Conservation (phyloP, 1,139 yeast species). For the Tardiomyces depauwii region DNA sequence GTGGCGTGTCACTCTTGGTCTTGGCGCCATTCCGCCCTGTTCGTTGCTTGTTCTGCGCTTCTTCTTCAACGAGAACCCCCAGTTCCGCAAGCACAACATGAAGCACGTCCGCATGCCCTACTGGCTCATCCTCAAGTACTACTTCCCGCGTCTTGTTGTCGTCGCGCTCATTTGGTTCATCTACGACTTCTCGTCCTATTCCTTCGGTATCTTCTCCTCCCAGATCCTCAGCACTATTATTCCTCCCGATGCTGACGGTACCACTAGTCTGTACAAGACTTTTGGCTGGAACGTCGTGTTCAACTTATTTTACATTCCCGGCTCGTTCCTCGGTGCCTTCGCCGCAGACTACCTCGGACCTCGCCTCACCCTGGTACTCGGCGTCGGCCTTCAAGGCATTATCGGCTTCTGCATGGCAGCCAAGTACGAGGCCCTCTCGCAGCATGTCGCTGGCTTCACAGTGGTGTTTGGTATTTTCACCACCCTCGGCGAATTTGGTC, state of each 20-base stretch:
- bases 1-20: conserved; percentile 86
- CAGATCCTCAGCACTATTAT: conserved; percentile 50
- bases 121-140: conserved; percentile 58
- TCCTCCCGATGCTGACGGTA: conserved; percentile 37
- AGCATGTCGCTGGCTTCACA: conserved; percentile 64
- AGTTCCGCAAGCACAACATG: conserved; percentile 61
- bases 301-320: conserved; percentile 82
- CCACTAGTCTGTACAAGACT: conserved; percentile 41
- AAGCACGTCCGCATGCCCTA: conserved; percentile 57
- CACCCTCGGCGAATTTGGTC: conserved; percentile 86
- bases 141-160: conserved; percentile 68
- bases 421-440: conserved; percentile 40
- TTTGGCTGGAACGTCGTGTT: conserved; percentile 93
- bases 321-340: conserved; percentile 74
- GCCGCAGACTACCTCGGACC: conserved; percentile 86
- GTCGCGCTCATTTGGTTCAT: conserved; percentile 81
- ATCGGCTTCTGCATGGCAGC: conserved; percentile 87
- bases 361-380: conserved; percentile 58
- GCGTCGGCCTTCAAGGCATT: conserved; percentile 62
- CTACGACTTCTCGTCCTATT: conserved; percentile 79
- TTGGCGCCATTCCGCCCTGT: conserved; percentile 87
- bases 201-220: conserved; percentile 77
- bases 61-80: conserved; percentile 60
- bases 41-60: conserved; percentile 67
- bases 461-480: conserved; percentile 81